Conservation (phyloP, 208 protist species). For the Wallacemonas sp. region DNA sequence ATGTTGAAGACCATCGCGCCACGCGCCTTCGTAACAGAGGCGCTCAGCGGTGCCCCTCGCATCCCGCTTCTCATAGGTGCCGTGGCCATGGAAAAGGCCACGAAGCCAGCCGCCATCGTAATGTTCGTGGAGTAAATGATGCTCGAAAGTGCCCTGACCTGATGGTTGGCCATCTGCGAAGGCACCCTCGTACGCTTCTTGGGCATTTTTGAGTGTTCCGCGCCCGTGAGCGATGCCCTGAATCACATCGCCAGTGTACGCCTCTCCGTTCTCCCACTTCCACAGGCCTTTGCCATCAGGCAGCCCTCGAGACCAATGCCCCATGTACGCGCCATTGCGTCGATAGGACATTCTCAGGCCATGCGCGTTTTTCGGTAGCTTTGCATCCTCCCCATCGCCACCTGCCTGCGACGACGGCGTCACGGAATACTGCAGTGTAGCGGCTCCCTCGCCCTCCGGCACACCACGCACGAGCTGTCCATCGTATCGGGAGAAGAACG, state of each 20-base stretch:
- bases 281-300: slow-evolving; percentile 68
- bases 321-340: slow-evolving; percentile 63
- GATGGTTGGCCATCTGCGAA: slow-evolving; percentile 48
- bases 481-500: slow-evolving; percentile 58
- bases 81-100: slow-evolving; percentile 62
- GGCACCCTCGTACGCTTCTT: slow-evolving; percentile 58
- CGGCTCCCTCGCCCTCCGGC: slow-evolving; percentile 61
- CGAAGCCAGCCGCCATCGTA: slow-evolving; percentile 69
- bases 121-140: slow-evolving; percentile 22
- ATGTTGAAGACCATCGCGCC: slow-evolving; percentile 45
- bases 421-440: slow-evolving; percentile 33
- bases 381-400: too few relatives aligned
- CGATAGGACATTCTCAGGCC: slow-evolving; percentile 25
- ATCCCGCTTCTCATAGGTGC: slow-evolving; percentile 24
- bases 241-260: slow-evolving; percentile 55
- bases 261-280: slow-evolving; percentile 61
- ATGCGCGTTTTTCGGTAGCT: slow-evolving; percentile 18
- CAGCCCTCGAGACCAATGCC: slow-evolving; percentile 54
- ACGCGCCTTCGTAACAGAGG: slow-evolving; percentile 59
- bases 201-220: slow-evolving; percentile 34
- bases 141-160: slow-evolving; percentile 43
- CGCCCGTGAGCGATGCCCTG: slow-evolving; percentile 46
- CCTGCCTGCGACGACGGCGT: slow-evolving; percentile 1
- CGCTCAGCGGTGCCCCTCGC: neutral
- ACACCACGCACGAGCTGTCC: slow-evolving; percentile 70